These are phyloP conservation scores for Raddia guianensis DNA, from an alignment of 176 grass and related monocot species.

Conservation along the genomic window DNA sequence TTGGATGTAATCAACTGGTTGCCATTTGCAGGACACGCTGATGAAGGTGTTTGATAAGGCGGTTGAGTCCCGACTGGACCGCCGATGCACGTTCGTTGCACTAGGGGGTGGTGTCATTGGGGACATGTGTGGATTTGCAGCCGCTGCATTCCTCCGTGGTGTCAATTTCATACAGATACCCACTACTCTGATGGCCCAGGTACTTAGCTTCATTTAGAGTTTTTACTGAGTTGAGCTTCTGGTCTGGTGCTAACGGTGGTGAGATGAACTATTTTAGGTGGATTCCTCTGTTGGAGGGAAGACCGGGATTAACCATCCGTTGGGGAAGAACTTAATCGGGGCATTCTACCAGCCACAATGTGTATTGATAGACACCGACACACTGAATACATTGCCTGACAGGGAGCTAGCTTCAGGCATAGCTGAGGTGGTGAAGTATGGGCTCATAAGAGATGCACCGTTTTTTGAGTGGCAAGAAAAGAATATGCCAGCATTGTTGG, in stretches of 20 bases:
- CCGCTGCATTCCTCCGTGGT: constrained; percentile 77
- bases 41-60: constrained; percentile 97
- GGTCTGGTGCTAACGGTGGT: constrained; percentile 10
- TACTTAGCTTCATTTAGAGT: constrained; percentile 34
- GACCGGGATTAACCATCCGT: constrained; percentile 85
- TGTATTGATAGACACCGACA: constrained; percentile 86
- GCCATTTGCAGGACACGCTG: constrained; percentile 62
- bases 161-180: constrained; percentile 99
- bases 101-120: constrained; percentile 92
- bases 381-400: constrained; percentile 84
- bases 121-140: constrained; percentile 92
- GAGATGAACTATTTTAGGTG: constrained; percentile 55
- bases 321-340: constrained; percentile 89
- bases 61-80: constrained; percentile 66
- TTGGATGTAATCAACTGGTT: constrained; percentile 8
- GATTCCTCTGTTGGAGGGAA: constrained; percentile 98
- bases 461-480: constrained; percentile 99
- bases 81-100: constrained; percentile 80
- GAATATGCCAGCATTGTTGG: constrained; percentile 73
- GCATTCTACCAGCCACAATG: constrained; percentile 92
- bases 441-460: constrained; percentile 85
- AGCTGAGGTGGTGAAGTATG: constrained; percentile 89
- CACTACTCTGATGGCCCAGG: constrained; percentile 94
- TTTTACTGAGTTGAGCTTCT: constrained; percentile 15
- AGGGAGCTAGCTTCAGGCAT: constrained; percentile 88